Conservation (phyloP, 2,329 filamentous ascomycete genomes). For the Colletotrichum chlorophyti region DNA sequence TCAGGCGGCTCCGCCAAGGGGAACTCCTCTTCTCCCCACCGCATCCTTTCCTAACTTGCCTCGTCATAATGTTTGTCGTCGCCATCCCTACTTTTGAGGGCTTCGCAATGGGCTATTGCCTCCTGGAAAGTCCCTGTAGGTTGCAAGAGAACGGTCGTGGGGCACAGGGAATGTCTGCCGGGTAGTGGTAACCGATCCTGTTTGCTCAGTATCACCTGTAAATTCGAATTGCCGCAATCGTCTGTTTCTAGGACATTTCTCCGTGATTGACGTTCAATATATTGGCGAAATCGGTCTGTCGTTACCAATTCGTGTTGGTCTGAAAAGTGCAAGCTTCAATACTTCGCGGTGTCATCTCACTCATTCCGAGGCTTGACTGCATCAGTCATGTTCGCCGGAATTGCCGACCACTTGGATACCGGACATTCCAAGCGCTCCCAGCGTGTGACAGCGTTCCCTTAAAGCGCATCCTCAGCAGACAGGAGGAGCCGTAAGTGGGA, state of each 20-base stretch:
- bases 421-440: too few species aligned
- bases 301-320: too few species aligned
- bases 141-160: not conserved
- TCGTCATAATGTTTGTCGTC: not conserved
- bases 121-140: not conserved
- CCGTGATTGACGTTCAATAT: not conserved
- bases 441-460: too few species aligned
- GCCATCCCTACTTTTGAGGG: too few species aligned
- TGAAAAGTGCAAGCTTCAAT: too few species aligned
- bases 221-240: constrained; percentile 1
- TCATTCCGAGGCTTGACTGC: not conserved
- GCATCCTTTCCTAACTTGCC: not conserved
- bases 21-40: constrained; percentile 7
- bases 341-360: too few species aligned
- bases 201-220: too few species aligned
- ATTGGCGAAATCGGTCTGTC: too few species aligned
- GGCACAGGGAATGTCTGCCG: constrained; percentile 10
- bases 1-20: constrained; percentile 20
- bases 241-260: constrained; percentile 13
- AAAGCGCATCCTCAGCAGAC: too few species aligned
- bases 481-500: too few species aligned
- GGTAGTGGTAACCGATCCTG: constrained; percentile 5
- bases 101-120: too few species aligned
- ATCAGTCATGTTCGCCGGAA: not conserved
- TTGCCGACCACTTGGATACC: not conserved